Percentiles rank a stretch among this genome's conserved stretches.
Conservation (phyloP, 139 green algal genomes). For the Astrephomene gubernaculifera region DNA sequence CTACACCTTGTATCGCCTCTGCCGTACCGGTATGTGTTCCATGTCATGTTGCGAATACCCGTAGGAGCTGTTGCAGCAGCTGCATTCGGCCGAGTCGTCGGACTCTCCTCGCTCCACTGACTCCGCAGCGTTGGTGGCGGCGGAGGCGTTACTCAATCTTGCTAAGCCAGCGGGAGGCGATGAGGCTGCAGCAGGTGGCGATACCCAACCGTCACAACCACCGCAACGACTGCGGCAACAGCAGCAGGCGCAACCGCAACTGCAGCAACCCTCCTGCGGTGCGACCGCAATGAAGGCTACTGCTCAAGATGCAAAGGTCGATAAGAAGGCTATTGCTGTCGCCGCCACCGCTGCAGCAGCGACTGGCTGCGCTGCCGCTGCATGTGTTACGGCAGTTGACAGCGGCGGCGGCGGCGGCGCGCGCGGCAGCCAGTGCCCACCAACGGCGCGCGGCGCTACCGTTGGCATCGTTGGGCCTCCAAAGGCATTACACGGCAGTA, state of each 20-base stretch:
- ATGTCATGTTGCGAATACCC: too few species aligned
- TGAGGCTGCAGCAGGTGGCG: too few species aligned
- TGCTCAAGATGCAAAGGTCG: background rate
- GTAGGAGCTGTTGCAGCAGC: conserved; percentile 31
- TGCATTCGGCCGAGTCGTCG: conserved; percentile 21
- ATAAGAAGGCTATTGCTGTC: background rate
- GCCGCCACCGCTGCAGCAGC: background rate
- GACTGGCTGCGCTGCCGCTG: background rate
- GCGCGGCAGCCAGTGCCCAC: too few species aligned
- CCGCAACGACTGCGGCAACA: background rate
- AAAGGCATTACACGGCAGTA: background rate
- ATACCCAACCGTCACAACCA: too few species aligned
- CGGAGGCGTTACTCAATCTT: conserved; percentile 9
- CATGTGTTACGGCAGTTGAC: background rate
- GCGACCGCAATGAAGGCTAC: background rate
- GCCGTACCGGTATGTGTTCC: too few species aligned
- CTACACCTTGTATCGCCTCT: too few species aligned
- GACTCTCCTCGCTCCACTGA: too few species aligned
- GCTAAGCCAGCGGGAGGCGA: background rate
- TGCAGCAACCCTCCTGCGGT: background rate
- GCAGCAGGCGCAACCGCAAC: background rate
- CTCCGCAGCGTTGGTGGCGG: background rate
- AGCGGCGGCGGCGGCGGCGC: too few species aligned
- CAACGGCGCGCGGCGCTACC: too few species aligned
- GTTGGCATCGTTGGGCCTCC: too few species aligned